Evolutionary conservation across 306 rosid species (phyloP), one percentile per base, ranked within the genome.

Genomic region (Fragaria ananassa): DNA sequence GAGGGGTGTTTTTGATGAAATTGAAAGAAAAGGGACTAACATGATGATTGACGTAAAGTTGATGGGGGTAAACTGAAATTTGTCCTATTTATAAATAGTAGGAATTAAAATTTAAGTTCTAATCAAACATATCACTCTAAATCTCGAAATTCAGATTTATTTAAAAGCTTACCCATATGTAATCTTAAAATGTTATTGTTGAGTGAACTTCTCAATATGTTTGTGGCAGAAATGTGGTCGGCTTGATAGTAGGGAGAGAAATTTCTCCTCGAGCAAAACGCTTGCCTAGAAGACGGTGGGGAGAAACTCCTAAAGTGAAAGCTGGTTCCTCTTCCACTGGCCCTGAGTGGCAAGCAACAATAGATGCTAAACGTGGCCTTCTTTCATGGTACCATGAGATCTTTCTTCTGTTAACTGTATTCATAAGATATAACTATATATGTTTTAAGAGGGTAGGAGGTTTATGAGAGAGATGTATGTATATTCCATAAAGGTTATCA

Each of bases 361-460:
- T 76, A 79, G 88, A 88, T 79, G 79, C 86, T 8, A 83, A 79
- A 64, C 78, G 71, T 37, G 89, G 86, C 31, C 91, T 88, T 77
- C 75, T 83, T 79, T 85, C 89, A 62, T 88, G 91, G 91, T 88
- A 85, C 31, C 27, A 5, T 46, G 34, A 11, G 25, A 56, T 78
- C 39, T 47, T 42, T 63, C 35, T 60, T 68, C 53, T 67, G 18
- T 42, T 35, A 42, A 44, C 1, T 76, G 41, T 61, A 27, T 27
- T 61, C 10, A 1, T 61, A 17, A 29, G 70, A 35, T 64, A 8
- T 35, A 18, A n/a, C 49, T 49, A 23, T 53, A 14, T 66, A 46
- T 56, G 61, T 53, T 25, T 37, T 19, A 46, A 23, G 56, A 64
- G 34, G 44, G 25, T 14, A 47, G 11, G 54, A 42, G 45, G 54